Percentiles rank a stretch among this genome's conserved stretches.
Evolutionary conservation across 2,329 filamentous ascomycete species (phyloP).

Genomic region (Colletotrichum sp.): DNA sequence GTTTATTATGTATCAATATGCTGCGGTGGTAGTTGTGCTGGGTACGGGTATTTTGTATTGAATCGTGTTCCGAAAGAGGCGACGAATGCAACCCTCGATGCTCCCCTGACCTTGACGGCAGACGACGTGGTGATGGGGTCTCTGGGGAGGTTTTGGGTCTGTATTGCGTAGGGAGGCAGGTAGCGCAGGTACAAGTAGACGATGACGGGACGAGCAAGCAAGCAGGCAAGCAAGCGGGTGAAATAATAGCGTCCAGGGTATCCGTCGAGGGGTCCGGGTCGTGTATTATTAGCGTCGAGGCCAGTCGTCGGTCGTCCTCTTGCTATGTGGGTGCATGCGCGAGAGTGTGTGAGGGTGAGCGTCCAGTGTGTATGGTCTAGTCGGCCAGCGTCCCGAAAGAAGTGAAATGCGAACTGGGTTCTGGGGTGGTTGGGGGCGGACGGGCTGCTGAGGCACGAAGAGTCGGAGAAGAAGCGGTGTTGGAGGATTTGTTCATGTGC

Average conservation of each 20-base stretch:
- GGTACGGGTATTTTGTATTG: not conserved
- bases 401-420: not conserved
- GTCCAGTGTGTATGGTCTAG: not conserved
- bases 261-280: not conserved
- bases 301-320: not conserved
- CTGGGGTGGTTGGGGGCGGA: not conserved
- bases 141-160: not conserved
- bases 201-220: not conserved
- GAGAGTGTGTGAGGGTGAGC: not conserved
- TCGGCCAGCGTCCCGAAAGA: not conserved
- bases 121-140: not conserved
- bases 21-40: not conserved
- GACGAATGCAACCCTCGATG: conserved; percentile 11
- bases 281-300: not conserved
- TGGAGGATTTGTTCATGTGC: not conserved
- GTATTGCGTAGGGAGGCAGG: not conserved
- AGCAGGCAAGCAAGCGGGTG: not conserved
- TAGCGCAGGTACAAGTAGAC: not conserved
- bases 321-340: not conserved
- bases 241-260: not conserved
- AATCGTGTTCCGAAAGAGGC: not conserved
- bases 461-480: conserved; percentile 4
- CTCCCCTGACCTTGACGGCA: conserved; percentile 11
- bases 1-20: conserved; percentile 8
- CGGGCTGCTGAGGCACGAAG: conserved; percentile 8